phyloP scores from a whole-genome alignment of 1,139 yeast species.

The Yamadazyma mexicana region DNA sequence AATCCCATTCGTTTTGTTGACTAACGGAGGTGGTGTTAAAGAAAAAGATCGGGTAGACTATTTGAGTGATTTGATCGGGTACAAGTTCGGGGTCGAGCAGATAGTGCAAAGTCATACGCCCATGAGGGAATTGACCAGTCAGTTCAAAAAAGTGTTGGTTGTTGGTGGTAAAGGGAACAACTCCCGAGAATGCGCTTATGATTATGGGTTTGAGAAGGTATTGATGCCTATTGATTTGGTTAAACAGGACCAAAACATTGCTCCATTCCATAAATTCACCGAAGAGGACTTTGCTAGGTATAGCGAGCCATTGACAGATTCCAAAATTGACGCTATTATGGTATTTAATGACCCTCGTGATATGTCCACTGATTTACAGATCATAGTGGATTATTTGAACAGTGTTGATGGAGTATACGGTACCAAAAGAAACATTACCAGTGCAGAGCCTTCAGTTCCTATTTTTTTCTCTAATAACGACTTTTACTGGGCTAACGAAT shows the following conservation, averaged over 20 bases:
- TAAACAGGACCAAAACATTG: slow-evolving; percentile 52
- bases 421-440: slow-evolving; percentile 43
- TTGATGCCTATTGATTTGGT: slow-evolving; percentile 76
- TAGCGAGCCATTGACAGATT: slow-evolving; percentile 34
- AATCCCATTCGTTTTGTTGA: slow-evolving; percentile 82
- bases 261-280: slow-evolving; percentile 70
- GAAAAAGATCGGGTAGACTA: slow-evolving; percentile 63
- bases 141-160: slow-evolving; percentile 65
- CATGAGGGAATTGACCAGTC: slow-evolving; percentile 56
- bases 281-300: slow-evolving; percentile 45
- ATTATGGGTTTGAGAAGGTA: slow-evolving; percentile 81
- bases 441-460: slow-evolving; percentile 63
- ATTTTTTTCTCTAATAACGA: slow-evolving; percentile 87
- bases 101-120: slow-evolving; percentile 93
- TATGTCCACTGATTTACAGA: slow-evolving; percentile 82
- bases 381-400: slow-evolving; percentile 69
- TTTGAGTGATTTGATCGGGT: slow-evolving; percentile 51
- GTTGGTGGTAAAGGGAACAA: slow-evolving; percentile 81
- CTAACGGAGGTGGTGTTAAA: slow-evolving; percentile 90
- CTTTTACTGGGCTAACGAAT: slow-evolving; percentile 88
- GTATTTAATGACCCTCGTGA: slow-evolving; percentile 93
- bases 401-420: slow-evolving; percentile 68
- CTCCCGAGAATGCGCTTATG: slow-evolving; percentile 68
- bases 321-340: slow-evolving; percentile 72
- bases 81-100: slow-evolving; percentile 59